These are phyloP conservation scores for Malassezia sp. DNA, from an alignment of 1,284 basidiomycete genomes.

Conservation along the genomic window DNA sequence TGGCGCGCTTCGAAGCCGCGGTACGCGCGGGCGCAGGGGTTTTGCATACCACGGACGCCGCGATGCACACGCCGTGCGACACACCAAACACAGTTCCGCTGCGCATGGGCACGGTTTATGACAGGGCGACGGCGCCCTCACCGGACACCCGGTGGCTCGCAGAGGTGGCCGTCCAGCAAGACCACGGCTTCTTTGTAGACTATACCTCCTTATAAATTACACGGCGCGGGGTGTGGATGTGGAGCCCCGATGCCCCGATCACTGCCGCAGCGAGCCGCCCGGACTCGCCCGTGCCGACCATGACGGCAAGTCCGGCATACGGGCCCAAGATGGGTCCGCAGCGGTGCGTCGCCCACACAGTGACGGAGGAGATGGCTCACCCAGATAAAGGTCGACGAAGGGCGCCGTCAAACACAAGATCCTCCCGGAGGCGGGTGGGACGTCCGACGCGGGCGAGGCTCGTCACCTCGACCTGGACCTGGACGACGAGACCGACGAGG, in stretches of 20 bases:
- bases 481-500: conserved; percentile 33
- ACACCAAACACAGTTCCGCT: too few relatives aligned
- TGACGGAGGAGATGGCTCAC: too few relatives aligned
- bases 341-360: conserved; percentile 6
- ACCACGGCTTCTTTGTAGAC: conserved; percentile 8
- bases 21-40: conserved; percentile 2
- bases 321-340: conserved; percentile 8
- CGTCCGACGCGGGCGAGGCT: conserved; percentile 24
- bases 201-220: conserved; percentile 2
- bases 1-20: conserved; percentile 10
- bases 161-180: background rate
- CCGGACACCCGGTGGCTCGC: background rate
- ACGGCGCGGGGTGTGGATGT: background rate
- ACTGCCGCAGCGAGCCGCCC: too few relatives aligned
- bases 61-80: background rate
- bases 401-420: conserved; percentile 78
- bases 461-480: conserved; percentile 47
- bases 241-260: too few relatives aligned
- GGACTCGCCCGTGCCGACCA: too few relatives aligned
- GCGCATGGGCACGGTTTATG: too few relatives aligned
- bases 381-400: conserved; percentile 57
- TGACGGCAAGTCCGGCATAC: background rate
- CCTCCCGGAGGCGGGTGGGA: conserved; percentile 75
- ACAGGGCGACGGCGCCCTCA: too few relatives aligned
- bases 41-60: background rate